Percentiles rank a stretch among this genome's conserved stretches.
phyloP scores from a whole-genome alignment of 768 basidiomycete species.

The Cyclocybe aegerita region DNA sequence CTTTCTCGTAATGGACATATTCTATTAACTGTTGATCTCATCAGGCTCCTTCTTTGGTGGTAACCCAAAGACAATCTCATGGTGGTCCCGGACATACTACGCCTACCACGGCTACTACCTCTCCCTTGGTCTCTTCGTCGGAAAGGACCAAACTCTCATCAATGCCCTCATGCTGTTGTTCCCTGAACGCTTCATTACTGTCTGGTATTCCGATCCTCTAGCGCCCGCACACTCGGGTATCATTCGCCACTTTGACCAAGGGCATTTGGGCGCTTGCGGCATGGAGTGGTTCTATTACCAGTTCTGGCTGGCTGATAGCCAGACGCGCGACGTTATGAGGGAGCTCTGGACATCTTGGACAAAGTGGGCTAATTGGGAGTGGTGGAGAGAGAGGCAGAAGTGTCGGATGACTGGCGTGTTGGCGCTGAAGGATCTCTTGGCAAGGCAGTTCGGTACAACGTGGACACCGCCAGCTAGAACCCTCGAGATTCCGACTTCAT shows the following conservation, averaged over 20 bases:
- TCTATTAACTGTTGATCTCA: neutral
- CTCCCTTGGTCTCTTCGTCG: constrained; percentile 45
- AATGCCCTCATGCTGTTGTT: constrained; percentile 37
- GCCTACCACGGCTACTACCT: constrained; percentile 53
- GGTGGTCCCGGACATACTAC: constrained; percentile 48
- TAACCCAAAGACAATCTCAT: constrained; percentile 37
- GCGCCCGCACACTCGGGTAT: constrained; percentile 18
- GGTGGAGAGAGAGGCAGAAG: constrained; percentile 22
- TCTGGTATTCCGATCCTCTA: constrained; percentile 34
- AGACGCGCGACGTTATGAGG: constrained; percentile 20
- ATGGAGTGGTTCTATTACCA: constrained; percentile 51
- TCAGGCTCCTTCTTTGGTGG: constrained; percentile 65
- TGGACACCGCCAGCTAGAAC: constrained; percentile 3
- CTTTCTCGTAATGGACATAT: neutral
- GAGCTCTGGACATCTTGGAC: constrained; percentile 19
- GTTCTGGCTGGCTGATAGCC: constrained; percentile 40
- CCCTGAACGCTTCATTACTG: constrained; percentile 40
- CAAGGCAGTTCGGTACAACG: neutral
- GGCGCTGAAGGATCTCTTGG: constrained; percentile 8
- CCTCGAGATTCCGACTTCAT: neutral
- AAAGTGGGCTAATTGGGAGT: constrained; percentile 12
- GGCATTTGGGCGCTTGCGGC: constrained; percentile 40
- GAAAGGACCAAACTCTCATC: constrained; percentile 58
- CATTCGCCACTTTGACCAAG: constrained; percentile 15
- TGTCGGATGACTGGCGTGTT: constrained; percentile 24